Conservation (phyloP, 345 rosid species). For the Citrus trifoliata region DNA sequence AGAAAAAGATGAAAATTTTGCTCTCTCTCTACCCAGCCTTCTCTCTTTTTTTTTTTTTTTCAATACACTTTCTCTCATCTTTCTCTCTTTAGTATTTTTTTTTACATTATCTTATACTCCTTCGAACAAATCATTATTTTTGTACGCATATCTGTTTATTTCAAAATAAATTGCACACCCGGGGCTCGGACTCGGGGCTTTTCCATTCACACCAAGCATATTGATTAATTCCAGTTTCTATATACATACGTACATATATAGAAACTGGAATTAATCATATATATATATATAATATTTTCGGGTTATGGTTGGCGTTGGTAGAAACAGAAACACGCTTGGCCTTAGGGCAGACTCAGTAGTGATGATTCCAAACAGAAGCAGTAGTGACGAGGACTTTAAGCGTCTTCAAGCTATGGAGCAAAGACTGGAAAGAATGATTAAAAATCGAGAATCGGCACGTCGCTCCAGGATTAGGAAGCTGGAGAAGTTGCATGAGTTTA, state of each 20-base stretch:
- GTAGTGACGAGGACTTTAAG: neutral
- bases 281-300: neutral
- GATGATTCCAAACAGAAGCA: neutral
- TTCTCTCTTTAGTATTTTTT: too few species aligned
- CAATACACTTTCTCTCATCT: too few species aligned
- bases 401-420: neutral
- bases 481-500: conserved; percentile 19
- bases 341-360: neutral
- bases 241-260: too few species aligned
- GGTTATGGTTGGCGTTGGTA: neutral
- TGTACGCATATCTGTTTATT: neutral
- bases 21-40: too few species aligned
- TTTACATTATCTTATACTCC: too few species aligned
- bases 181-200: neutral
- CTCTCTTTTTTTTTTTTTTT: too few species aligned
- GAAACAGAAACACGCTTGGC: neutral
- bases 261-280: too few species aligned
- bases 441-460: neutral
- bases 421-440: neutral
- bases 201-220: too few species aligned
- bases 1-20: too few species aligned
- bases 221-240: too few species aligned
- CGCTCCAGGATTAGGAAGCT: neutral
- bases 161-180: neutral
- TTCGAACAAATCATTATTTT: too few species aligned